phyloP scores from a whole-genome alignment of 2,329 filamentous ascomycete genomes.

The Fusarium continuum region DNA sequence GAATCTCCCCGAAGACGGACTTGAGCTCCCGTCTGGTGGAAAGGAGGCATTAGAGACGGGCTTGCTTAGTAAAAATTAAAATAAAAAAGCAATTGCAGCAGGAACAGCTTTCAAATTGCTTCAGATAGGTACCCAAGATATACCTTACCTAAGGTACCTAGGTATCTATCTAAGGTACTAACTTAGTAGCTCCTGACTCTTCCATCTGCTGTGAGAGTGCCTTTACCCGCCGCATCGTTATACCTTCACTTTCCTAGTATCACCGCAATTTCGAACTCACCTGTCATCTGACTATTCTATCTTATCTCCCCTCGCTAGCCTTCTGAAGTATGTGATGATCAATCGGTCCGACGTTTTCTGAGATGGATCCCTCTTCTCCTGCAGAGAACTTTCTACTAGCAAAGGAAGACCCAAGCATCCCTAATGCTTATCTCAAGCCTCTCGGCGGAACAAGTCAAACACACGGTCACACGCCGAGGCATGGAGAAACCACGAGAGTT shows the following conservation, averaged over 20 bases:
- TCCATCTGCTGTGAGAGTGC: background rate
- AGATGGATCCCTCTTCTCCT: constrained; percentile 16
- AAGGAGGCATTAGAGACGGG: constrained; percentile 9
- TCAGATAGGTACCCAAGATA: background rate
- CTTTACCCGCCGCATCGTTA: background rate
- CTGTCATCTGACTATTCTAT: background rate
- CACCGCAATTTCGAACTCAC: background rate
- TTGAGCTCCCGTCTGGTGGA: constrained; percentile 8
- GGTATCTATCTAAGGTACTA: background rate
- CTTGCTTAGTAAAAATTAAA: constrained; percentile 4
- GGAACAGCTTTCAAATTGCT: background rate
- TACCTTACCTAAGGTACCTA: no score
- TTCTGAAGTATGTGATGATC: background rate
- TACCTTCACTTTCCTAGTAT: constrained; percentile 5
- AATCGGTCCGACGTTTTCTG: background rate
- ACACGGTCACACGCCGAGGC: background rate
- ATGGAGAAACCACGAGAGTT: constrained; percentile 2
- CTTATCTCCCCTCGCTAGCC: background rate
- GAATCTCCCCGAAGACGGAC: constrained; percentile 2
- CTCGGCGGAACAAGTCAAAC: background rate
- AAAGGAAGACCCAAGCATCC: background rate
- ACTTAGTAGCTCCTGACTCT: background rate
- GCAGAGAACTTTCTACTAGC: background rate
- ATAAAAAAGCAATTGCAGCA: background rate
- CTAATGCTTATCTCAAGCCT: constrained; percentile 1